These are phyloP conservation scores for Protomyces lactucae-debilis DNA, from an alignment of 1,139 yeast genomes.

Conservation along the genomic window DNA sequence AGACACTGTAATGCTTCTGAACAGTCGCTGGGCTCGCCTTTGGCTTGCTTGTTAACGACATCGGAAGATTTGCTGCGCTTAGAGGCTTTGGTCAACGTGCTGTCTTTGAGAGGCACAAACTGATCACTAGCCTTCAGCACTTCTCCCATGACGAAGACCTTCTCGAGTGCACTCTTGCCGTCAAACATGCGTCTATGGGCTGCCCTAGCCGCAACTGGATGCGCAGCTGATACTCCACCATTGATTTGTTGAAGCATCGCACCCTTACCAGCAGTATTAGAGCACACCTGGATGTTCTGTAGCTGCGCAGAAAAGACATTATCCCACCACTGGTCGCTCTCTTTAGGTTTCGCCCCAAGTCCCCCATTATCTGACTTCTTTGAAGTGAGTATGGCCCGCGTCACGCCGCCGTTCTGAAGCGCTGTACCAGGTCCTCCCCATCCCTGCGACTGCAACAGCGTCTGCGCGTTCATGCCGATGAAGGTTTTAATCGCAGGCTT, in stretches of 20 bases:
- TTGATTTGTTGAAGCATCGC: conserved; percentile 9
- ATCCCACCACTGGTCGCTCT: conserved; percentile 26
- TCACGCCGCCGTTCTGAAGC: conserved; percentile 26
- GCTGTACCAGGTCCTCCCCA: conserved; percentile 29
- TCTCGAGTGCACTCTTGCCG: conserved; percentile 17
- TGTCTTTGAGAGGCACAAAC: conserved; percentile 2
- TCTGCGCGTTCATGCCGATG: conserved; percentile 18
- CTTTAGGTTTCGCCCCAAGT: conserved; percentile 19
- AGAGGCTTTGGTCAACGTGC: no score
- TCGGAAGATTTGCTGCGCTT: not conserved
- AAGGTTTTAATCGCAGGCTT: no score
- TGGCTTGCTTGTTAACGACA: not conserved
- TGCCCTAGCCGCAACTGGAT: conserved; percentile 23
- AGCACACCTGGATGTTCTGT: conserved; percentile 15
- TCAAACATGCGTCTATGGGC: conserved; percentile 17
- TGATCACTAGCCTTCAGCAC: conserved; percentile 13
- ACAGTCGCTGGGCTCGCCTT: not conserved
- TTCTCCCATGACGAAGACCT: conserved; percentile 15
- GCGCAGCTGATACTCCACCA: conserved; percentile 20
- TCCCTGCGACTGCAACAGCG: conserved; percentile 25
- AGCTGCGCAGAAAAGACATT: conserved; percentile 17
- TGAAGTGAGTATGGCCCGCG: conserved; percentile 27
- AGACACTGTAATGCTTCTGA: not conserved
- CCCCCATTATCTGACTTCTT: conserved; percentile 27
- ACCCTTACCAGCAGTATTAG: not conserved